Conservation (phyloP, 495 filamentous ascomycete species). For the Melanomma pulvis-pyrius region DNA sequence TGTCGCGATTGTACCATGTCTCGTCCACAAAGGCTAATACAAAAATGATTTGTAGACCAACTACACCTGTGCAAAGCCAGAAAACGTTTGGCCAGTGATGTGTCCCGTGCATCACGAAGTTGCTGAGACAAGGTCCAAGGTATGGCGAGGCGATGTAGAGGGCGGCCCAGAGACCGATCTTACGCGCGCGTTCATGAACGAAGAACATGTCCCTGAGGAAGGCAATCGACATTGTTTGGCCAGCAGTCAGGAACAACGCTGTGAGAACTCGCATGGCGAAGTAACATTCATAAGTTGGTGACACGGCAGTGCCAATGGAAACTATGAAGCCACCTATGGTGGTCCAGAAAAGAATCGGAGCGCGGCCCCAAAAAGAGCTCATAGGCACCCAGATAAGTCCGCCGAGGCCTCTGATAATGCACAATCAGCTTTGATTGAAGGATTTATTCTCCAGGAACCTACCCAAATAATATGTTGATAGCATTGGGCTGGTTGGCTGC, state of each 20-base stretch:
- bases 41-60: constrained; percentile 14
- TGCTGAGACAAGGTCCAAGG: constrained; percentile 51
- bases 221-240: constrained; percentile 53
- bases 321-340: constrained; percentile 54
- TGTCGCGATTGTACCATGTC: too few relatives aligned
- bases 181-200: constrained; percentile 52
- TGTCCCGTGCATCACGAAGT: constrained; percentile 10
- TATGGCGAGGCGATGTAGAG: constrained; percentile 53
- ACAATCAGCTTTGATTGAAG: too few relatives aligned
- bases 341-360: constrained; percentile 57
- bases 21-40: too few relatives aligned
- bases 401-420: too few relatives aligned
- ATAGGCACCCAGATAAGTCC: too few relatives aligned
- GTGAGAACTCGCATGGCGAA: constrained; percentile 58
- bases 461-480: too few relatives aligned
- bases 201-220: constrained; percentile 25
- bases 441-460: too few relatives aligned
- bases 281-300: constrained; percentile 52
- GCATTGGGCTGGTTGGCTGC: constrained; percentile 51
- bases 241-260: constrained; percentile 53
- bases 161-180: constrained; percentile 57
- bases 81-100: neutral
- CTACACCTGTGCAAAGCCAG: constrained; percentile 2
- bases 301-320: constrained; percentile 53
- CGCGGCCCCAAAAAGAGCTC: too few relatives aligned